Conservation (phyloP, 164 flowering plant species). For the Aristolochia californica region DNA sequence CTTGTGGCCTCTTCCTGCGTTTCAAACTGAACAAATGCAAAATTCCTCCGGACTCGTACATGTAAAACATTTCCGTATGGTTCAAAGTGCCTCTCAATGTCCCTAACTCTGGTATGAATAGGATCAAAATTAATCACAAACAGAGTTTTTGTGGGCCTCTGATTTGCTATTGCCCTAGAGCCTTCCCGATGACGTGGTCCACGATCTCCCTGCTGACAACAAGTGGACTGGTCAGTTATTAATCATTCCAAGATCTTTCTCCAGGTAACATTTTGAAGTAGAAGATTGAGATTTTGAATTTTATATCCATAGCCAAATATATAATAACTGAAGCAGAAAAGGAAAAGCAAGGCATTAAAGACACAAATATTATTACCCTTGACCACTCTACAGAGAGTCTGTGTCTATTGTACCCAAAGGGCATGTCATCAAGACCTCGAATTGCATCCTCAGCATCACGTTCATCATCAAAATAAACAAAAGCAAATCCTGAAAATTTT, state of each 20-base stretch:
- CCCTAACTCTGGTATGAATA: slow-evolving; percentile 48
- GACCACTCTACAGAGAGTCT: slow-evolving; percentile 91
- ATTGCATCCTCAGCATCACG: slow-evolving; percentile 95
- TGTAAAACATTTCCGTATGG: slow-evolving; percentile 63
- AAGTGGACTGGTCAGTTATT: too few species aligned
- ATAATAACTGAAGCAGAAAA: too few species aligned
- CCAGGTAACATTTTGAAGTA: too few species aligned
- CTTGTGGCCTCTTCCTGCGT: slow-evolving; percentile 86
- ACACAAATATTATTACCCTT: slow-evolving; percentile 28
- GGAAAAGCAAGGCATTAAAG: too few species aligned
- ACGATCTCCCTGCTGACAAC: slow-evolving; percentile 28
- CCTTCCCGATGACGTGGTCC: slow-evolving; percentile 49
- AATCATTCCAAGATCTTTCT: too few species aligned
- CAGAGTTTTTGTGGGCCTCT: slow-evolving; percentile 78
- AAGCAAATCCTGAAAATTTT: slow-evolving; percentile 70
- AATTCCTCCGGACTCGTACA: slow-evolving; percentile 77
- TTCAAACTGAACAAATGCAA: slow-evolving; percentile 91
- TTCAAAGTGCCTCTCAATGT: slow-evolving; percentile 76
- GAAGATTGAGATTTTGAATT: too few species aligned
- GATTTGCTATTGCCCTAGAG: slow-evolving; percentile 44
- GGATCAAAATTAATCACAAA: slow-evolving; percentile 94
- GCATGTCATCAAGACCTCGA: slow-evolving; percentile 51
- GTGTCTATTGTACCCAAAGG: slow-evolving; percentile 77
- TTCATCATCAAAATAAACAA: slow-evolving; percentile 89
- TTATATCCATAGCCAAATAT: too few species aligned